These are phyloP conservation scores for Yarrowia sp. DNA, from an alignment of 805 yeast species.

Conservation along the genomic window DNA sequence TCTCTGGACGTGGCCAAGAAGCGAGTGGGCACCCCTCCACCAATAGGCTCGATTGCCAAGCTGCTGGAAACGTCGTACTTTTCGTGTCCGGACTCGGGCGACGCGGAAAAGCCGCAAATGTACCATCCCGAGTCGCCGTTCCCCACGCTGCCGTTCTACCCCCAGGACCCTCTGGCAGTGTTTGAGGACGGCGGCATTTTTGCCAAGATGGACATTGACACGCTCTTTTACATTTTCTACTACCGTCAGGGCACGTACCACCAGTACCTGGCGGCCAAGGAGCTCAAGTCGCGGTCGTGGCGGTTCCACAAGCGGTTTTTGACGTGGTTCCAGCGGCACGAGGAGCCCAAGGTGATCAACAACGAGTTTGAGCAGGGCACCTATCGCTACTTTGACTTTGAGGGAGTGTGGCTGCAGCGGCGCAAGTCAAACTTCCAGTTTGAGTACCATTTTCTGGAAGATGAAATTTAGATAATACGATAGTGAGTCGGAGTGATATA, in stretches of 20 bases:
- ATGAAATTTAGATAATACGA: conserved; percentile 41
- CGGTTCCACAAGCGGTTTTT: conserved; percentile 63
- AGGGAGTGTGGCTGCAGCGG: conserved; percentile 62
- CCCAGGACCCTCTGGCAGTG: conserved; percentile 64
- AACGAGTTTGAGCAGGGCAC: conserved; percentile 47
- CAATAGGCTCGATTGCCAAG: conserved; percentile 51
- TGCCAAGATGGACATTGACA: conserved; percentile 75
- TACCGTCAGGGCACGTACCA: conserved; percentile 72
- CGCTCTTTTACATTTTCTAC: conserved; percentile 88
- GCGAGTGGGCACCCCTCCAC: conserved; percentile 51
- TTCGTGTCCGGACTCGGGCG: conserved; percentile 90
- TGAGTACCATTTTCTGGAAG: conserved; percentile 45
- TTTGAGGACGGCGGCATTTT: conserved; percentile 56
- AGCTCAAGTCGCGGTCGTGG: conserved; percentile 80
- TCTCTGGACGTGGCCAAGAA: conserved; percentile 43
- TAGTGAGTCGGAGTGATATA: no score
- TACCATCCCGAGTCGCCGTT: conserved; percentile 78
- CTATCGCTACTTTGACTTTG: conserved; percentile 85
- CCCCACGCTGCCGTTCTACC: conserved; percentile 87
- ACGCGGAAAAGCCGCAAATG: conserved; percentile 77
- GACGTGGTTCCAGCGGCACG: conserved; percentile 78
- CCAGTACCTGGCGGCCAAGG: conserved; percentile 76
- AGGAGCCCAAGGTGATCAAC: conserved; percentile 45
- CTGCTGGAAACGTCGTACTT: conserved; percentile 73
- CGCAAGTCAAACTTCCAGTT: conserved; percentile 57